Base-by-base conservation (phyloP, 306 rosid species). In the Corylus americana region DNA sequence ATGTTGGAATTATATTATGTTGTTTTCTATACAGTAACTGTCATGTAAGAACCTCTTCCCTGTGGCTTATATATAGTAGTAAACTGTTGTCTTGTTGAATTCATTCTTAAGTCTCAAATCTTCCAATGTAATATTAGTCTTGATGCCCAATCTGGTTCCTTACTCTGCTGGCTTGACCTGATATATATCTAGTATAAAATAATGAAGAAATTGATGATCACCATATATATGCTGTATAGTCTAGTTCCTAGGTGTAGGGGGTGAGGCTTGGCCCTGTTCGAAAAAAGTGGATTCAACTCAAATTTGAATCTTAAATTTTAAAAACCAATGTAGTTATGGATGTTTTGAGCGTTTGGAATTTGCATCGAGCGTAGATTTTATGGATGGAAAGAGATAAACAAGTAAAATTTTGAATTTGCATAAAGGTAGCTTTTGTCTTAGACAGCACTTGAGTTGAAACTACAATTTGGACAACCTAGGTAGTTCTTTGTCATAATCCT, bases 41-140 rank as follows among this genome's bases (percentile, higher is more conserved):
- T 62, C 10, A 42, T 39, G 72, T 42, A 67, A 67, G 71, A 67
- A 67, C 72, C 72, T 25, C 68, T 58, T 81, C 37, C 61, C 53
- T 25, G 6, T 62, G 69, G 48, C 78, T 51, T 22, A 29, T 71
- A 71, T 22, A 29, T 71, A 71, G 72, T 62, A 71, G 66, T 77
- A 59, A 44, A 62, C 47, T 76, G 75, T 51, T 75, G 76, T 71
- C 29, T 44, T 61, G 55, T 42, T 14, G 47, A 75, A 45, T 68
- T 66, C 70, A 17, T 22, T 69, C 14, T 53, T 12, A 5, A 57
- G 14, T 29, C 47, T 35, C 35, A 4, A 0, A 0, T 1, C 20
- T 63, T 42, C 8, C 18, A 18, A 31, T 35, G 2, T 66, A 17
- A 8, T 66, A 39, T 16, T 3, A 18, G 49, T 66, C 71, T 8